Conservation (phyloP, 164 flowering plant species). For the Vitis rotundifolia region DNA sequence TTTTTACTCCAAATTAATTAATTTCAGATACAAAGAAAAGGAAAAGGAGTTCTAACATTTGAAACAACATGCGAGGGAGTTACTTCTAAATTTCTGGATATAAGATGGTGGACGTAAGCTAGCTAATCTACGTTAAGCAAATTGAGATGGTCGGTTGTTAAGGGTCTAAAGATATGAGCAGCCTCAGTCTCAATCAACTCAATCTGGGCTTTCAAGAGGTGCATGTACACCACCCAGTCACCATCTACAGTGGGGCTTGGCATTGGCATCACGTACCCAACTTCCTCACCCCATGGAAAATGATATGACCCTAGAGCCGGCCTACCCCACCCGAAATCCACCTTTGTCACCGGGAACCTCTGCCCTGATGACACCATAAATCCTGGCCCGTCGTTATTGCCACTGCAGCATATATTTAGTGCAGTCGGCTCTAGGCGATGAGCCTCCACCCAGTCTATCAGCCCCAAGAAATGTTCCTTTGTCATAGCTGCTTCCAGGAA, state of each 20-base stretch:
- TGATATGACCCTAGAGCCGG: constrained; percentile 55
- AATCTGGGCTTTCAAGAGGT: constrained; percentile 32
- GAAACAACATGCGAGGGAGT: too few species aligned
- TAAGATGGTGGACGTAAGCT: too few species aligned
- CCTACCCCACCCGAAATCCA: constrained; percentile 69
- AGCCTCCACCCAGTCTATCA: constrained; percentile 65
- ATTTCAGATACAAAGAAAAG: too few species aligned
- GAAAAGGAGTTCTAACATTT: too few species aligned
- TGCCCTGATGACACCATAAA: constrained; percentile 63
- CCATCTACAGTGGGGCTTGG: constrained; percentile 42
- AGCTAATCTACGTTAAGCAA: background rate
- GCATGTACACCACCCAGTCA: constrained; percentile 68
- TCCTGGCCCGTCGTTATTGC: constrained; percentile 39
- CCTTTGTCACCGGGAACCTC: constrained; percentile 39
- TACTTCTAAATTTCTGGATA: too few species aligned
- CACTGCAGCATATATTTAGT: constrained; percentile 35
- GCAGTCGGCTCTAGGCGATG: constrained; percentile 42
- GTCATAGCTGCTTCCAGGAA: constrained; percentile 28
- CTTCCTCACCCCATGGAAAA: constrained; percentile 49
- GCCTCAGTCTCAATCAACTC: constrained; percentile 41
- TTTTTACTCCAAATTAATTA: too few species aligned
- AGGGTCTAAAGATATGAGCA: constrained; percentile 35
- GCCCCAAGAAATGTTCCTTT: constrained; percentile 51
- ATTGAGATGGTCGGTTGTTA: constrained; percentile 20
- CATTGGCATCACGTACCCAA: constrained; percentile 75